These are phyloP conservation scores for Septoria petroselini DNA, from an alignment of 2,329 filamentous ascomycete genomes.

Conservation along the genomic window DNA sequence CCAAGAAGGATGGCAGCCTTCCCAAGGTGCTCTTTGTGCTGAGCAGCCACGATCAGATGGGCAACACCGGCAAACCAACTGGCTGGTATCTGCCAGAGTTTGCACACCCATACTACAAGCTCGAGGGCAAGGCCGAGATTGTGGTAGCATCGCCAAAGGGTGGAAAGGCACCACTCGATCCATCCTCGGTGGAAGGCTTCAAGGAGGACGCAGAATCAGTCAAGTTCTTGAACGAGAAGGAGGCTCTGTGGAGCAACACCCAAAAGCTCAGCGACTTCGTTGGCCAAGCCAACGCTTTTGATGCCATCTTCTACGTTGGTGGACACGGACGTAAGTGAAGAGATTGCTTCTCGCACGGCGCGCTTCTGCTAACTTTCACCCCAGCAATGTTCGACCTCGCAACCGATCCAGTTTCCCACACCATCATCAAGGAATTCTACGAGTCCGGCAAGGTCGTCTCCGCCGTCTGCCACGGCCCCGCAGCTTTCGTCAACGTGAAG, in stretches of 20 bases:
- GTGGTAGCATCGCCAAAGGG: conserved; percentile 42
- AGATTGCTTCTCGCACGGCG: not conserved
- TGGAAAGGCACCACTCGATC: conserved; percentile 41
- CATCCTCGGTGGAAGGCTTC: conserved; percentile 33
- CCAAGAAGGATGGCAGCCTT: conserved; percentile 13
- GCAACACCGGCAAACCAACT: conserved; percentile 50
- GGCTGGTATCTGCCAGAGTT: conserved; percentile 63
- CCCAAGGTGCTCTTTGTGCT: conserved; percentile 18
- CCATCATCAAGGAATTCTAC: conserved; percentile 62
- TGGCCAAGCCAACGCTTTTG: conserved; percentile 59
- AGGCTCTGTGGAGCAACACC: conserved; percentile 63
- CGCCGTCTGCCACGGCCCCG: conserved; percentile 68
- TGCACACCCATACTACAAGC: conserved; percentile 42
- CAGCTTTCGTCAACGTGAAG: conserved; percentile 59
- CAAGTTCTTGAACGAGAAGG: conserved; percentile 51
- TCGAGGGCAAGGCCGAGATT: conserved; percentile 39
- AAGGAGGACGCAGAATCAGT: conserved; percentile 34
- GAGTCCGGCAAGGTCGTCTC: conserved; percentile 60
- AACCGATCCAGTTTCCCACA: conserved; percentile 54
- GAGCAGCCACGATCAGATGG: conserved; percentile 57
- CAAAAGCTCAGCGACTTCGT: conserved; percentile 55
- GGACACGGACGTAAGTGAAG: conserved; percentile 53
- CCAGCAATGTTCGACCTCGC: conserved; percentile 64
- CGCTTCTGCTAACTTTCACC: not conserved
- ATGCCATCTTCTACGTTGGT: conserved; percentile 60